Evolutionary conservation across 1,284 basidiomycete genomes (phyloP), one percentile per base, ranked within the genome.

Genomic region (Mycena citricolor): DNA sequence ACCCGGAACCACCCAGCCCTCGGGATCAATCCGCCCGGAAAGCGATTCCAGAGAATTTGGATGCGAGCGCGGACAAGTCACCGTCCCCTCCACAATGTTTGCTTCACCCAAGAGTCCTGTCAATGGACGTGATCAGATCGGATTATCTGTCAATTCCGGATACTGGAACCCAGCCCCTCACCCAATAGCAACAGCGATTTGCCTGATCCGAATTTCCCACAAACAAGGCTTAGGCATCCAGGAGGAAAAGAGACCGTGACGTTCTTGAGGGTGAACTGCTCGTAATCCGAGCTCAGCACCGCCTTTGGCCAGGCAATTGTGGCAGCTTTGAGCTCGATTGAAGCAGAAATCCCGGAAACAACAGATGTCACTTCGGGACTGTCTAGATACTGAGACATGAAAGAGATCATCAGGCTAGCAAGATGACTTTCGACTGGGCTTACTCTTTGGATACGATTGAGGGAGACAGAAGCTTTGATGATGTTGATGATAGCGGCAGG

Each of bases 261-360:
- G 58, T 94, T 87, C 12, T 84, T 69, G 1, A 95, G 73, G 31
- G 86, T 69, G 60, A 95, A 95, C 53, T 83, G 83, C 41, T 80
- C 71, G 14, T 8, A 26, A 12, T 28, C 4, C 3, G 43, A 35
- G 8, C 8, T 11, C 17, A 22, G 8, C 16, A 11, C 8, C 8
- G 89, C 84, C 59, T 83, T 79, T 0, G 93, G 88, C 92, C 92
- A 97, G 0, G 90, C 90, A 41, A 91, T 73, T 0, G 90, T 94
- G 5, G 90, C 90, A 5, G 83, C 85, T 56, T 83, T 82, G 51
- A 94, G 76, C 2, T 80, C 73, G 47, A 95, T 84, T 1, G 66
- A 71, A 39, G 73, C 70, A 3, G 72, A 64, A 16, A 72, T 64
- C 11, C 86, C 65, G 8, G 79, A 76, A 13, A 73, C 72, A 5